phyloP scores from a whole-genome alignment of 108 stramenopile genomes.

The Nitzschia sp. region DNA sequence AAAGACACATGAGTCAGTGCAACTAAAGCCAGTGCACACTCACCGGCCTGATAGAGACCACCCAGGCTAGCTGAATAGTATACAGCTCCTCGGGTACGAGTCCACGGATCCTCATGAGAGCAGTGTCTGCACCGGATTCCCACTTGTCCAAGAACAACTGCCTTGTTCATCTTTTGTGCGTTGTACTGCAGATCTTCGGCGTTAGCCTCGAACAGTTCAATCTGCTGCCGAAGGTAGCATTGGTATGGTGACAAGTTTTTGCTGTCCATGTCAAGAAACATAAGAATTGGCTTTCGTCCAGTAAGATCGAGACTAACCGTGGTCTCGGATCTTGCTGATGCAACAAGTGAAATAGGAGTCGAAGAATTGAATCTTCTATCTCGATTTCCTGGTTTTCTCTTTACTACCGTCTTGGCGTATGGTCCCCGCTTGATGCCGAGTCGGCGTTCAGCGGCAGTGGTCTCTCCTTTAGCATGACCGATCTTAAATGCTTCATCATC shows the following conservation, averaged over 20 bases:
- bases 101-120: not conserved
- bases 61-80: constrained; percentile 37
- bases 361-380: constrained; percentile 6
- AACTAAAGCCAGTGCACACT: not conserved
- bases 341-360: constrained; percentile 2
- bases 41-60: constrained; percentile 25
- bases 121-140: constrained; percentile 20
- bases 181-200: constrained; percentile 16
- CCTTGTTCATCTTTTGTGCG: constrained; percentile 28
- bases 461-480: not conserved
- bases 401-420: not conserved
- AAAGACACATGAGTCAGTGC: not conserved
- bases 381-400: constrained; percentile 1
- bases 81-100: constrained; percentile 26
- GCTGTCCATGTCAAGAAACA: constrained; percentile 27
- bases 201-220: constrained; percentile 36
- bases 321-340: not conserved
- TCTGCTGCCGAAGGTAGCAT: constrained; percentile 35
- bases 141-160: constrained; percentile 36
- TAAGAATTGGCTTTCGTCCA: constrained; percentile 16
- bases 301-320: constrained; percentile 8
- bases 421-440: not conserved
- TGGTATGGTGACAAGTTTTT: constrained; percentile 33
- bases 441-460: not conserved
- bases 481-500: too few relatives aligned